Percentiles rank a stretch among this genome's conserved stretches.
These are phyloP conservation scores for Primulina eburnea DNA, from an alignment of 257 asterid genomes.

Conservation along the genomic window DNA sequence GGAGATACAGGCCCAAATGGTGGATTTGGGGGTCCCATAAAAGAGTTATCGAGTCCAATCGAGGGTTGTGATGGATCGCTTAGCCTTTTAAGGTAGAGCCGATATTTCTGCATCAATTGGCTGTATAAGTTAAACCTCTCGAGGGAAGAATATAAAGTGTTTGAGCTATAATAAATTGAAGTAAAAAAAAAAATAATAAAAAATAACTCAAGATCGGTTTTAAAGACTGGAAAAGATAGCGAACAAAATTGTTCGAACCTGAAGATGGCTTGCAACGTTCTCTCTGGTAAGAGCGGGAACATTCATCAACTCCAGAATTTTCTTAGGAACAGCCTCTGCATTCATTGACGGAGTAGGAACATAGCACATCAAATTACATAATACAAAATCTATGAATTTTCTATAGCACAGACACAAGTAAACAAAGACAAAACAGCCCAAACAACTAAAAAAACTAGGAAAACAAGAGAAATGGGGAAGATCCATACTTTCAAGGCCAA, in stretches of 20 bases:
- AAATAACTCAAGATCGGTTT: neutral
- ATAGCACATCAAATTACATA: neutral
- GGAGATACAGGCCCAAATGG: conserved; percentile 59
- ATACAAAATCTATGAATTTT: neutral
- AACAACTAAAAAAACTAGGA: neutral
- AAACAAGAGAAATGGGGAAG: neutral
- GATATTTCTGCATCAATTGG: conserved; percentile 44
- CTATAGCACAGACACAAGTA: neutral
- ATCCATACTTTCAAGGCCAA: conserved; percentile 54
- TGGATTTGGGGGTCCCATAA: conserved; percentile 52
- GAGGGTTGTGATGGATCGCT: conserved; percentile 49
- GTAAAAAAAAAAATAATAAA: neutral
- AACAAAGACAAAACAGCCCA: neutral
- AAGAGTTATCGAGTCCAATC: conserved; percentile 48
- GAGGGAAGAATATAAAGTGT: neutral
- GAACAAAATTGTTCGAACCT: conserved; percentile 29
- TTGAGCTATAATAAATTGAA: neutral
- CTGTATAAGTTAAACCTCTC: neutral
- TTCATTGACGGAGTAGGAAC: conserved; percentile 4
- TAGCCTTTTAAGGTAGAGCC: conserved; percentile 42
- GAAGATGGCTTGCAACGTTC: conserved; percentile 71
- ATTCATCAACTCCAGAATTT: conserved; percentile 57
- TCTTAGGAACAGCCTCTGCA: conserved; percentile 66
- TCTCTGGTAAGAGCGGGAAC: conserved; percentile 55
- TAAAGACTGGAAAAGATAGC: neutral